A percentile compares a stretch with the other conserved stretches of the same genome.
Conservation (phyloP, 768 basidiomycete species). For the Collybia mongolica region DNA sequence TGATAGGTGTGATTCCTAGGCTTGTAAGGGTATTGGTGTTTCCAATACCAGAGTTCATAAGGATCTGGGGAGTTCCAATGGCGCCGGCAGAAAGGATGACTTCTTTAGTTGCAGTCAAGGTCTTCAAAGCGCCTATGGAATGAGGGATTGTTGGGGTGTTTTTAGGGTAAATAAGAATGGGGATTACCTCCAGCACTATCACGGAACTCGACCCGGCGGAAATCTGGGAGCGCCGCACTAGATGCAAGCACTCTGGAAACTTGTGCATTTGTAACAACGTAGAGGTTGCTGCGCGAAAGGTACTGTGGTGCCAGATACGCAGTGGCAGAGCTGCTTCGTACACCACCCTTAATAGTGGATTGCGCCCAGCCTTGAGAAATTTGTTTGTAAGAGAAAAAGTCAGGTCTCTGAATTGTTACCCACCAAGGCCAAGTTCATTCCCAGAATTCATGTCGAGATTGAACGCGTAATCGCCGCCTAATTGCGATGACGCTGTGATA, state of each 20-base stretch:
- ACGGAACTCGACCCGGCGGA: slow-evolving; percentile 17
- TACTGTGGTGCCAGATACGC: slow-evolving; percentile 20
- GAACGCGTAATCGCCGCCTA: slow-evolving; percentile 24
- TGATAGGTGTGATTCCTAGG: slow-evolving; percentile 18
- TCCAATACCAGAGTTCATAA: slow-evolving; percentile 34
- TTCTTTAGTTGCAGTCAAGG: slow-evolving; percentile 27
- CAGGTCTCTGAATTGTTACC: slow-evolving; percentile 1
- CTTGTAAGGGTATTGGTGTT: slow-evolving; percentile 13
- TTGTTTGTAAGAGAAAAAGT: neutral
- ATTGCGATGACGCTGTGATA: slow-evolving; percentile 25
- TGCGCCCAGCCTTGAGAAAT: slow-evolving; percentile 18
- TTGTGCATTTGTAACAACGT: slow-evolving; percentile 21
- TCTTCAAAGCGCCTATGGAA: slow-evolving; percentile 7
- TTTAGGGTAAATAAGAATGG: neutral
- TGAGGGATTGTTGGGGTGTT: neutral
- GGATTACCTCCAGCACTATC: slow-evolving; percentile 6
- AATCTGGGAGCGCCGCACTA: slow-evolving; percentile 5
- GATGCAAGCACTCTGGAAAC: slow-evolving; percentile 23
- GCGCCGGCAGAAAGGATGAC: slow-evolving; percentile 34
- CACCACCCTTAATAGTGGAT: slow-evolving; percentile 17
- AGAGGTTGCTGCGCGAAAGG: slow-evolving; percentile 19
- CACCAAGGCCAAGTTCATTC: slow-evolving; percentile 23
- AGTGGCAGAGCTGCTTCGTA: slow-evolving; percentile 23
- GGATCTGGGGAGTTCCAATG: slow-evolving; percentile 27
- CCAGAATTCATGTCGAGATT: slow-evolving; percentile 28